Conservation (phyloP, 305 asterid genomes). For the Fraxinus baroniana region DNA sequence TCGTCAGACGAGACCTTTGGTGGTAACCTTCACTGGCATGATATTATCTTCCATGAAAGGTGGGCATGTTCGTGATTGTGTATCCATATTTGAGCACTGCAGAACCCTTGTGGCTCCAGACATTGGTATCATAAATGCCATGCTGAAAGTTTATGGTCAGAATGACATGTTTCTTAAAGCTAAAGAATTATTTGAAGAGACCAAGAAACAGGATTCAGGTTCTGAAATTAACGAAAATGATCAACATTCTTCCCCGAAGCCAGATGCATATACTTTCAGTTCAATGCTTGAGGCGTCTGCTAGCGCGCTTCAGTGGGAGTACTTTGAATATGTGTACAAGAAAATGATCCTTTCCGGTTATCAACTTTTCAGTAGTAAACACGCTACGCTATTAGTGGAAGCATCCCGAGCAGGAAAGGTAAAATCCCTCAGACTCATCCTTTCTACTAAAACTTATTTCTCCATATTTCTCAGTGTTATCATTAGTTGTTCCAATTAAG, state of each 20-base stretch:
- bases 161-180: slow-evolving; percentile 83
- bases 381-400: slow-evolving; percentile 53
- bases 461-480: background rate
- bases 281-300: slow-evolving; percentile 90
- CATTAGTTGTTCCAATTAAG: background rate
- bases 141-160: slow-evolving; percentile 71
- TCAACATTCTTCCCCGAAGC: slow-evolving; percentile 32
- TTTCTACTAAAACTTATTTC: background rate
- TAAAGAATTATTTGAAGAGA: slow-evolving; percentile 74
- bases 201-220: slow-evolving; percentile 33
- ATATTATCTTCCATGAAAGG: slow-evolving; percentile 77
- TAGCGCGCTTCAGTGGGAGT: slow-evolving; percentile 83
- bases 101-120: slow-evolving; percentile 54
- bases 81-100: slow-evolving; percentile 63
- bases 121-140: slow-evolving; percentile 73
- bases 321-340: slow-evolving; percentile 74
- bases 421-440: slow-evolving; percentile 16
- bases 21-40: slow-evolving; percentile 83
- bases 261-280: slow-evolving; percentile 64
- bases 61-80: slow-evolving; percentile 66
- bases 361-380: slow-evolving; percentile 56
- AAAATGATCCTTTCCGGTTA: slow-evolving; percentile 69
- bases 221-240: slow-evolving; percentile 24
- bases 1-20: slow-evolving; percentile 57
- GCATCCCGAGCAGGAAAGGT: slow-evolving; percentile 93